These are phyloP conservation scores for Azolla pinnata DNA, from an alignment of 75 land plant genomes.

Conservation along the genomic window DNA sequence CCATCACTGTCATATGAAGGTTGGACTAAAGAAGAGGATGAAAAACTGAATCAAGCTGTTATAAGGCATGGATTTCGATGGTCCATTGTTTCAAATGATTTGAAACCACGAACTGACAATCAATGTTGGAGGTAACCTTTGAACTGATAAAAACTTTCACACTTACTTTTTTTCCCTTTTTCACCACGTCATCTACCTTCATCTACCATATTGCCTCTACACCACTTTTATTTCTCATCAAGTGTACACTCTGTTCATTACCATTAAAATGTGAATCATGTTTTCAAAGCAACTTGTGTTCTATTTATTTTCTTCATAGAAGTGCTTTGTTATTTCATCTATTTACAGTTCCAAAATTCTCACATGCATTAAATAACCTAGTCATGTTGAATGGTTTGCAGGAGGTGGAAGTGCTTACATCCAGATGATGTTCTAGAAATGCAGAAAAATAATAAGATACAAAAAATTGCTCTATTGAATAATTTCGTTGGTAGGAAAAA, in stretches of 20 bases:
- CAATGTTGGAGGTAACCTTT: conserved; percentile 62
- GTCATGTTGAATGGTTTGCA: conserved; percentile 8
- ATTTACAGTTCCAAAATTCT: neutral
- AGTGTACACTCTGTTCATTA: neutral
- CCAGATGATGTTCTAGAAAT: conserved; percentile 47
- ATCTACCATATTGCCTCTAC: neutral
- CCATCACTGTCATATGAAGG: conserved; percentile 59
- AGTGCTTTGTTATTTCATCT: neutral
- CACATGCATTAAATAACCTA: neutral
- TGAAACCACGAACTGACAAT: conserved; percentile 74
- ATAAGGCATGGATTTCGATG: conserved; percentile 50
- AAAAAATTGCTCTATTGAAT: conserved; percentile 45
- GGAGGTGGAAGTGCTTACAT: conserved; percentile 75
- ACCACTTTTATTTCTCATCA: neutral
- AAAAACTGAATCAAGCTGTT: conserved; percentile 47
- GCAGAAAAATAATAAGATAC: conserved; percentile 46
- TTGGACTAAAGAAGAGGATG: conserved; percentile 85
- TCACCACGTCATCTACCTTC: neutral
- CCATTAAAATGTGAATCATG: neutral
- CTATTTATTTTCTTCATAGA: neutral
- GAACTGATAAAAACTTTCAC: neutral
- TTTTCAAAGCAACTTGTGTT: neutral
- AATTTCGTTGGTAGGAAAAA: conserved; percentile 77
- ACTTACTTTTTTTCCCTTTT: neutral
- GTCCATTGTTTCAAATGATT: conserved; percentile 61